phyloP scores from a whole-genome alignment of 352 stramenopile genomes.

The Phytophthora rubi region DNA sequence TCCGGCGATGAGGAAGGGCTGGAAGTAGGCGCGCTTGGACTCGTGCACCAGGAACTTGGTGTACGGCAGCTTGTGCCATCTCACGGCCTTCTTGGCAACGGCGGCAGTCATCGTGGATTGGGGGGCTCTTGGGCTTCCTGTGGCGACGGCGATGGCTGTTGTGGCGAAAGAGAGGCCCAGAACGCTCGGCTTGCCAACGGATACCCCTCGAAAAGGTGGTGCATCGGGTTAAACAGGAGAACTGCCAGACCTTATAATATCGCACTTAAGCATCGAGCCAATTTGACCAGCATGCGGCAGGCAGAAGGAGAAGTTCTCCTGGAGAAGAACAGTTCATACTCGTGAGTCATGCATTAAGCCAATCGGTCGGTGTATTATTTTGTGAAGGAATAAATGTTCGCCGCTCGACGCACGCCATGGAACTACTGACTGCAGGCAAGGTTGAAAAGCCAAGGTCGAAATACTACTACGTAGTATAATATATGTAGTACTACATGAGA shows the following conservation, averaged over 20 bases:
- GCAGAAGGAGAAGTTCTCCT: no score
- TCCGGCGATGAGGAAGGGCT: constrained; percentile 82
- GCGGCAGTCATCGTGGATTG: constrained; percentile 53
- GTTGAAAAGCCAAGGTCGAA: no score
- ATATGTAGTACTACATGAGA: no score
- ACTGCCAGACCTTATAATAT: not conserved
- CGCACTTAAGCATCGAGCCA: constrained; percentile 14
- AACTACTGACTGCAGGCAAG: no score
- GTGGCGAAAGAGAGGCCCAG: constrained; percentile 27
- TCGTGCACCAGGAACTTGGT: constrained; percentile 81
- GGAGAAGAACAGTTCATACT: no score
- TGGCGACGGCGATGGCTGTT: constrained; percentile 27
- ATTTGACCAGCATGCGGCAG: not conserved
- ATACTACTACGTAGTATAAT: no score
- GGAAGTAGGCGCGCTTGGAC: constrained; percentile 81
- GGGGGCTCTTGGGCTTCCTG: constrained; percentile 15
- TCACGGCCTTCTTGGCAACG: constrained; percentile 66
- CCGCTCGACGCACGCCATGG: no score
- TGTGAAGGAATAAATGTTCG: no score
- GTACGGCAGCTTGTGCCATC: constrained; percentile 87
- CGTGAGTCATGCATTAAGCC: no score
- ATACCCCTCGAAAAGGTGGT: constrained; percentile 14
- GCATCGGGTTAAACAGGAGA: not conserved
- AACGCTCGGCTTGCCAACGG: constrained; percentile 12
- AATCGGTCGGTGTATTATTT: no score